Evolutionary conservation across 2,329 filamentous ascomycete species (phyloP).

Genomic region (Fusarium sororula): DNA sequence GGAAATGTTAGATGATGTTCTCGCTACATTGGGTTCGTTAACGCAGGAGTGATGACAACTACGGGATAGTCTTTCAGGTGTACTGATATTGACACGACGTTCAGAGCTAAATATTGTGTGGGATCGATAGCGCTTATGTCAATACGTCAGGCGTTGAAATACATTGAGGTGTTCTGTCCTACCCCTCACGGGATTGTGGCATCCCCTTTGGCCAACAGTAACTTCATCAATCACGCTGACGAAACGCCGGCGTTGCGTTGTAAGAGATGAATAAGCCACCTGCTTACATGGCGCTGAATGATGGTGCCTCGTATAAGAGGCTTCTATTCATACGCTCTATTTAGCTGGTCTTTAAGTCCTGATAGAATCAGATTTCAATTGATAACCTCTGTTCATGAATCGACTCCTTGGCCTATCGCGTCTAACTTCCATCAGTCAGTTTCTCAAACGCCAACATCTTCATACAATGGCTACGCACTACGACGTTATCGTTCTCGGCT

Average conservation of each 20-base stretch:
- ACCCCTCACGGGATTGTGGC: constrained; percentile 36
- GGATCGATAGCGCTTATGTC: constrained; percentile 1
- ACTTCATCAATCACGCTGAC: constrained; percentile 34
- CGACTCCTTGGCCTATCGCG: background rate
- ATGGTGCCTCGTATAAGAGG: background rate
- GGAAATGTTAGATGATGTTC: constrained; percentile 58
- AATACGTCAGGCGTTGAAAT: constrained; percentile 8
- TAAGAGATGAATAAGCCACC: constrained; percentile 28
- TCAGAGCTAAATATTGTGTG: background rate
- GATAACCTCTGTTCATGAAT: constrained; percentile 14
- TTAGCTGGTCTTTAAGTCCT: background rate
- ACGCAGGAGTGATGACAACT: background rate
- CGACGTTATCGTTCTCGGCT: constrained; percentile 58
- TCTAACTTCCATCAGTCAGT: background rate
- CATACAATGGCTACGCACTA: constrained; percentile 37
- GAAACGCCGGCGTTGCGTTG: constrained; percentile 15
- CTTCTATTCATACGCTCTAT: background rate
- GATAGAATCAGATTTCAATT: background rate
- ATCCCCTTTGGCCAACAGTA: background rate
- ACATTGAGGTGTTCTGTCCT: constrained; percentile 7
- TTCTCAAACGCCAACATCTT: background rate
- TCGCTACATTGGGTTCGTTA: constrained; percentile 44
- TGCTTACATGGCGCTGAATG: constrained; percentile 13
- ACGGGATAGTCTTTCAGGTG: background rate
- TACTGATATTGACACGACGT: background rate